Evolutionary conservation across 2,329 filamentous ascomycete species (phyloP).

Genomic region (Chaetomium strumarium): DNA sequence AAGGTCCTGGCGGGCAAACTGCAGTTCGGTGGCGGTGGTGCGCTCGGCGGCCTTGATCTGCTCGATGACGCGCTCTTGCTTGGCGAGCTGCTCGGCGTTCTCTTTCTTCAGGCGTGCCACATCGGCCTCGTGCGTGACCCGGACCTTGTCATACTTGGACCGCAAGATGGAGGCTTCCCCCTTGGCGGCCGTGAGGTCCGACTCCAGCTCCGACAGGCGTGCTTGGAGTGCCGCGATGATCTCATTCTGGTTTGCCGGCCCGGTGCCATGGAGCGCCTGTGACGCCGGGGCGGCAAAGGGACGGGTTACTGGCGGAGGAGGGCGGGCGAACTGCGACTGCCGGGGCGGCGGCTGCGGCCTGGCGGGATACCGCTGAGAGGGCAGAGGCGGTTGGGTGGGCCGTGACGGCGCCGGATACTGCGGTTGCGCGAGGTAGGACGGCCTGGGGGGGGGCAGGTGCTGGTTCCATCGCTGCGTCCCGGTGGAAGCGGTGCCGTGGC

Average conservation of each 20-base stretch:
- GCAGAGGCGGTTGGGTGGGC: background rate
- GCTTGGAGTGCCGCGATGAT: slow-evolving; percentile 45
- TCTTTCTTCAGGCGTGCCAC: slow-evolving; percentile 56
- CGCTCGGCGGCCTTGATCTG: slow-evolving; percentile 59
- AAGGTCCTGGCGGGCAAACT: slow-evolving; percentile 68
- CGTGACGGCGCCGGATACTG: slow-evolving; percentile 14
- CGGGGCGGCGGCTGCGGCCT: slow-evolving; percentile 25
- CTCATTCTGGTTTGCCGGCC: slow-evolving; percentile 29
- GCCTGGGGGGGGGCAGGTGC: slow-evolving; percentile 14
- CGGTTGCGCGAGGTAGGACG: slow-evolving; percentile 11
- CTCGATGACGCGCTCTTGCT: slow-evolving; percentile 59
- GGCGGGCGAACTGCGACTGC: slow-evolving; percentile 39
- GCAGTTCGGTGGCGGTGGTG: slow-evolving; percentile 60
- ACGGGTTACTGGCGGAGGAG: slow-evolving; percentile 28
- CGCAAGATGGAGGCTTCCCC: slow-evolving; percentile 74
- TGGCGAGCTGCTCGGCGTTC: slow-evolving; percentile 58
- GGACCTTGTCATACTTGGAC: slow-evolving; percentile 57
- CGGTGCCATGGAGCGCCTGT: slow-evolving; percentile 26
- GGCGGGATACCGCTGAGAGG: slow-evolving; percentile 7
- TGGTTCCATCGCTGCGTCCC: slow-evolving; percentile 23
- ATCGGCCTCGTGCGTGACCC: slow-evolving; percentile 57
- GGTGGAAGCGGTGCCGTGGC: slow-evolving; percentile 16
- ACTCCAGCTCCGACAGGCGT: slow-evolving; percentile 46
- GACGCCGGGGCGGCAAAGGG: slow-evolving; percentile 30
- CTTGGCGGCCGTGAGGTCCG: slow-evolving; percentile 55